phyloP scores from a whole-genome alignment of 371 early-diverging fungal species.

The Thermomucor indicae-seudaticae region DNA sequence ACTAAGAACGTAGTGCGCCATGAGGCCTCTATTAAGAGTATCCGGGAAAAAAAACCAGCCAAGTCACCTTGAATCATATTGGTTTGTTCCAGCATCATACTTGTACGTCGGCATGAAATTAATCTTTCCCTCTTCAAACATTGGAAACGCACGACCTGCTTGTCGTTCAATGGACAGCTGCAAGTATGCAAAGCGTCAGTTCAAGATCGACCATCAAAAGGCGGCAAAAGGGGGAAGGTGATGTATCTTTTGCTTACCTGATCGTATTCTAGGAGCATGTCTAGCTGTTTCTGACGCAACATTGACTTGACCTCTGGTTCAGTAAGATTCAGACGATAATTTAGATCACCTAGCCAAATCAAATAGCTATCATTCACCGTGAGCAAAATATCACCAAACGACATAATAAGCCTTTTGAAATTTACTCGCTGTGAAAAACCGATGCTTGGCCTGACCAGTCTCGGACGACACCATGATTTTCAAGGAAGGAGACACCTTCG shows the following conservation, averaged over 20 bases:
- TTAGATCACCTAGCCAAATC: constrained; percentile 94
- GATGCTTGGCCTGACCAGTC: constrained; percentile 44
- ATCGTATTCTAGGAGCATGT: constrained; percentile 59
- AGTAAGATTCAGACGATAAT: constrained; percentile 79
- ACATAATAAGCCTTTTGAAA: not conserved
- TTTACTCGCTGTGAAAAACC: constrained; percentile 71
- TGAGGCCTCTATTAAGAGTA: not conserved
- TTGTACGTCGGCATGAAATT: constrained; percentile 92
- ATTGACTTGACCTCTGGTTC: constrained; percentile 52
- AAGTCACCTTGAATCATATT: constrained; percentile 78
- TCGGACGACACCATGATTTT: constrained; percentile 18
- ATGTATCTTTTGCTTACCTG: constrained; percentile 43
- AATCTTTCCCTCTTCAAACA: constrained; percentile 79
- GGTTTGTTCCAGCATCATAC: constrained; percentile 77
- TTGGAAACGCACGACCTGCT: constrained; percentile 63
- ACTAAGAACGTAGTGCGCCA: constrained; percentile 19
- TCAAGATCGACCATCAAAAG: too few species aligned
- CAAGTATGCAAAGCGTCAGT: constrained; percentile 3
- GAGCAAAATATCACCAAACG: constrained; percentile 1
- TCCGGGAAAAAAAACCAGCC: not conserved
- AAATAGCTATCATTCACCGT: constrained; percentile 56
- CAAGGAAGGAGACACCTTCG: constrained; percentile 38
- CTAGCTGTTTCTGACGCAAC: constrained; percentile 50
- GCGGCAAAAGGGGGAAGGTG: constrained; percentile 8
- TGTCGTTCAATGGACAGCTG: constrained; percentile 35